Base-by-base conservation (phyloP, 1,139 yeast genomes). In the Wickerhamomyces sp. region DNA sequence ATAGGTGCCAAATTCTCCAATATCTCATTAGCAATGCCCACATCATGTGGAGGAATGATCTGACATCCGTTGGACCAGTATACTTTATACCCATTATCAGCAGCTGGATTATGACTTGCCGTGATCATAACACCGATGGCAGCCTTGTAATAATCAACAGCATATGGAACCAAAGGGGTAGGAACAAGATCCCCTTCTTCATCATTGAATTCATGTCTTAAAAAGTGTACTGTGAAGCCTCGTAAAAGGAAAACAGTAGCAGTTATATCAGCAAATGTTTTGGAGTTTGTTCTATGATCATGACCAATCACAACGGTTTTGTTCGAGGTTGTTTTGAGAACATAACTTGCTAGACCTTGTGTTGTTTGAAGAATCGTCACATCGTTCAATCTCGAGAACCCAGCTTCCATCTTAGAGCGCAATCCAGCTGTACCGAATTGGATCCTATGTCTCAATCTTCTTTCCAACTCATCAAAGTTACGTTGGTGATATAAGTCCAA, bases 391-490 rank as follows among this genome's bases (percentile, higher is more conserved):
- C 90, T 77, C 43, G 81, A 78, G 62, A 86, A 91, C 0, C 98
- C 98, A 0, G 96, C 89, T 53, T 82, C 90, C 96, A 93, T 90
- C 29, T 75, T 71, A 3, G 95, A 80, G 32, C 99, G 69, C 44
- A 93, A 73, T 0, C 97, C 97, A 3, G 98, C 96, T 0, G 98
- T 90, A 0, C 97, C 98, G 65, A 90, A 90, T n/a, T 81, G 73
- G 35, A 90, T 84, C 43, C 96, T 66, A 4, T 66, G 48, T 34
- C 63, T 58, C 15, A 70, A 58, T 45, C 87, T 73, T 38, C 62
- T 62, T 41, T 75, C 76, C 39, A 90, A 68, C 41, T 71, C 78
- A 0, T 60, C 65, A 55, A 68, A 66, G 49, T 81, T 62, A 6
- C 67, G 59, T 0, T 57, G 49, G 1, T 63, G 60, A 15, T 72